A percentile compares a stretch with the other conserved stretches of the same genome.
phyloP scores from a whole-genome alignment of 129 eudicot species.

The Solidago caesia region DNA sequence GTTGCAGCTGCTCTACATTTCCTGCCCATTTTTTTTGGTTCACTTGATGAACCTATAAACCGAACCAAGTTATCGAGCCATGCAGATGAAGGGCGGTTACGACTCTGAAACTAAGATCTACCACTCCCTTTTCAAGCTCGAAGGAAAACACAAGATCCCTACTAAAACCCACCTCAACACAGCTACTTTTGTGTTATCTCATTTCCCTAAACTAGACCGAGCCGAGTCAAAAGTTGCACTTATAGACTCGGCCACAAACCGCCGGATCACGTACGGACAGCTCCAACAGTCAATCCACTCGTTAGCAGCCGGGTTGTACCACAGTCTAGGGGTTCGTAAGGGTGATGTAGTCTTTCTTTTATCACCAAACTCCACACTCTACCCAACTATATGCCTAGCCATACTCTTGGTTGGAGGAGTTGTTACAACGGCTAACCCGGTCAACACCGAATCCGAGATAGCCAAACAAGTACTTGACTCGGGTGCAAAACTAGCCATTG shows the following conservation, averaged over 20 bases:
- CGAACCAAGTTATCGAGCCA: constrained; percentile 9
- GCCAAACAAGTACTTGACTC: constrained; percentile 63
- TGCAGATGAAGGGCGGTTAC: constrained; percentile 34
- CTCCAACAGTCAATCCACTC: constrained; percentile 49
- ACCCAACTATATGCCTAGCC: constrained; percentile 65
- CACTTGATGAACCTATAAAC: constrained; percentile 30
- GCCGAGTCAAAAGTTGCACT: constrained; percentile 61
- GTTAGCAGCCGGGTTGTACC: constrained; percentile 58
- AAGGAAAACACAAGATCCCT: constrained; percentile 48
- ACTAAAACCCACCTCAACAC: constrained; percentile 46
- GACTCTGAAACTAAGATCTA: constrained; percentile 56
- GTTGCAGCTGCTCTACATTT: not conserved
- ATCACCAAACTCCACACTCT: constrained; percentile 63
- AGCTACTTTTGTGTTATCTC: constrained; percentile 60
- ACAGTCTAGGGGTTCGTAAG: constrained; percentile 53
- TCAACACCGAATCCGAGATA: constrained; percentile 57
- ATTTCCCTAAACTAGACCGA: constrained; percentile 43
- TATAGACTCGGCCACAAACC: constrained; percentile 51
- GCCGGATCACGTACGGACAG: constrained; percentile 51
- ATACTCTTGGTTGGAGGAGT: constrained; percentile 65
- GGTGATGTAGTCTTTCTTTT: constrained; percentile 65
- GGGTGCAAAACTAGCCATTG: constrained; percentile 61
- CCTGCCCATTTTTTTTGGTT: not conserved
- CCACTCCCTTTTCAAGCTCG: constrained; percentile 52
- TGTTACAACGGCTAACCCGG: constrained; percentile 65